Evolutionary conservation across 2,329 filamentous ascomycete genomes (phyloP).

Genomic region (Fusarium keratoplasticum): DNA sequence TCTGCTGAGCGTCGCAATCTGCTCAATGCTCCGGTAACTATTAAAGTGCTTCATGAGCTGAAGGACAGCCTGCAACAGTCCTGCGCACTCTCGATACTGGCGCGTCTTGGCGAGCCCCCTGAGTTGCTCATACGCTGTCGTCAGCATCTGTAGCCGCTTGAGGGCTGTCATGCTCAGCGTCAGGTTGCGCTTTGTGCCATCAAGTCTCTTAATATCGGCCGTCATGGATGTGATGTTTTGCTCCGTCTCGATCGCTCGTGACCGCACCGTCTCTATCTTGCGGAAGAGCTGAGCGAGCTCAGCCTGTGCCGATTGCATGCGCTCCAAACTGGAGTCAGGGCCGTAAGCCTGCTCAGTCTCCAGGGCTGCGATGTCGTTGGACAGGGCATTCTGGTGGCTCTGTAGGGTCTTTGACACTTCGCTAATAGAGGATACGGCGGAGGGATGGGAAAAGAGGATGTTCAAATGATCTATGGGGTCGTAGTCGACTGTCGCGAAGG

Average conservation of each 20-base stretch:
- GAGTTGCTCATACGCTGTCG: slow-evolving; percentile 98
- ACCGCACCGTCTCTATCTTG: slow-evolving; percentile 93
- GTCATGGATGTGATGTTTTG: slow-evolving; percentile 98
- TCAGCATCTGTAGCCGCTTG: slow-evolving; percentile 97
- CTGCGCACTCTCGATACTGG: slow-evolving; percentile 95
- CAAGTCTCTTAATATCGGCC: slow-evolving; percentile 96
- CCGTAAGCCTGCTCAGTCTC: slow-evolving; percentile 84
- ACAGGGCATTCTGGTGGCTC: slow-evolving; percentile 83
- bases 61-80: slow-evolving; percentile 91
- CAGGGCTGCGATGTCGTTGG: slow-evolving; percentile 79
- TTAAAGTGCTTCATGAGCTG: slow-evolving; percentile 99
- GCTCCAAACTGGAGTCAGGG: slow-evolving; percentile 86
- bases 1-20: slow-evolving; percentile 92
- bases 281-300: slow-evolving; percentile 91
- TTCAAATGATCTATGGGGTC: slow-evolving; percentile 95
- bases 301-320: slow-evolving; percentile 90
- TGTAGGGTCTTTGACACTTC: slow-evolving; percentile 80
- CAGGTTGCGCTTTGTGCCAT: slow-evolving; percentile 95
- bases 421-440: slow-evolving; percentile 81
- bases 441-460: slow-evolving; percentile 90
- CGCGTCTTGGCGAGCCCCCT: slow-evolving; percentile 83
- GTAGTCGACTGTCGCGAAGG: slow-evolving; percentile 72
- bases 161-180: slow-evolving; percentile 97
- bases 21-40: slow-evolving; percentile 96
- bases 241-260: slow-evolving; percentile 90